phyloP scores from a whole-genome alignment of 2,329 filamentous ascomycete species.

The Trichoderma harzianum region DNA sequence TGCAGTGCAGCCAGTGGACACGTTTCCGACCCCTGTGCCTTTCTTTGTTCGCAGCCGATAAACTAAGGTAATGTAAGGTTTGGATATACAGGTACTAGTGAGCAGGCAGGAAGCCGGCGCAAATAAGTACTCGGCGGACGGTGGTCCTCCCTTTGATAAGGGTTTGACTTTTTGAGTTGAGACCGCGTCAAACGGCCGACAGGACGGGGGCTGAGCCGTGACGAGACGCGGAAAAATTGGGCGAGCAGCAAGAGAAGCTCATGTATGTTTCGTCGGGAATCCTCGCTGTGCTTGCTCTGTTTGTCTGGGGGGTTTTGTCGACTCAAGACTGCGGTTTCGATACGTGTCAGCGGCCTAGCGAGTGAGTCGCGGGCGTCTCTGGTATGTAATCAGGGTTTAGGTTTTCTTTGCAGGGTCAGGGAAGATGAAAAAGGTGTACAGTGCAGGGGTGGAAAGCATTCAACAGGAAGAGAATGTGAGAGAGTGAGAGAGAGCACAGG shows the following conservation, averaged over 20 bases:
- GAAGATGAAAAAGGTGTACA: not conserved
- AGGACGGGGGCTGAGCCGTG: not conserved
- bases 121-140: constrained; percentile 10
- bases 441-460: not conserved
- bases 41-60: not conserved
- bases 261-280: not conserved
- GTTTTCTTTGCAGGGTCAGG: not conserved
- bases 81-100: constrained; percentile 3
- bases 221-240: constrained; percentile 7
- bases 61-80: not conserved
- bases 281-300: not conserved
- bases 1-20: not conserved
- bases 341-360: constrained; percentile 7
- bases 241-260: not conserved
- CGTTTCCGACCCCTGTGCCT: constrained; percentile 9
- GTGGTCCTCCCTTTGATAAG: constrained; percentile 8
- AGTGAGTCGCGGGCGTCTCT: not conserved
- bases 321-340: not conserved
- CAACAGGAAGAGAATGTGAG: not conserved
- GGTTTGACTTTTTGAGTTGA: not conserved
- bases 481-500: not conserved
- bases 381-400: not conserved
- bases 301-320: not conserved
- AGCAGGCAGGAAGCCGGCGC: not conserved
- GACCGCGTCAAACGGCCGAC: constrained; percentile 2